Evolutionary conservation across 2,329 filamentous ascomycete genomes (phyloP).

Genomic region (Ceratocystis diversiconidia): DNA sequence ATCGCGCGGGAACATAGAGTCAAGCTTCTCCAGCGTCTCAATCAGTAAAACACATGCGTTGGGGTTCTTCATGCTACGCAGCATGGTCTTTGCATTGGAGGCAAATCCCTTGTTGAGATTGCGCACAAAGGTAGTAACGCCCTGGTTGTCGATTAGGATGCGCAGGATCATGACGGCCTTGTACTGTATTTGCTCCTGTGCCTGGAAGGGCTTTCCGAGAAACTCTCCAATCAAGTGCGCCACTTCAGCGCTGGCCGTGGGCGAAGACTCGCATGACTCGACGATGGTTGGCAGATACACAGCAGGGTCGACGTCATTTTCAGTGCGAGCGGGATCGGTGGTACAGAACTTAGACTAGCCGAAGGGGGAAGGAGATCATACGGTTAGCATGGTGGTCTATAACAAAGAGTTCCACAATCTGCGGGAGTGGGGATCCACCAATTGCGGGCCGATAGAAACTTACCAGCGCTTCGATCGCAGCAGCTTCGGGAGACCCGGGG

Average conservation of each 20-base stretch:
- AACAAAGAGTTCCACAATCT: not conserved
- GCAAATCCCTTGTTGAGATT: slow-evolving; percentile 80
- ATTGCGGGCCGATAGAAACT: not conserved
- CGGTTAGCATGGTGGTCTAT: not conserved
- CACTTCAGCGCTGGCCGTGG: slow-evolving; percentile 67
- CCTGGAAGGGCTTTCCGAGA: slow-evolving; percentile 56
- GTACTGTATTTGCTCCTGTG: slow-evolving; percentile 63
- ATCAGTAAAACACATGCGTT: slow-evolving; percentile 74
- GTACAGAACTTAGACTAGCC: slow-evolving; percentile 14
- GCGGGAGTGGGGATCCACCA: not conserved
- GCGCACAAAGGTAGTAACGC: slow-evolving; percentile 65
- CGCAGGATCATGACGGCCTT: slow-evolving; percentile 92
- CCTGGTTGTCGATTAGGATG: slow-evolving; percentile 85
- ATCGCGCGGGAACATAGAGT: slow-evolving; percentile 27
- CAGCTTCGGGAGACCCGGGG: slow-evolving; percentile 12
- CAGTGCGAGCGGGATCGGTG: slow-evolving; percentile 11
- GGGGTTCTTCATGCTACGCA: slow-evolving; percentile 55
- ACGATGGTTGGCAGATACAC: slow-evolving; percentile 87
- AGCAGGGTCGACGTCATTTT: slow-evolving; percentile 51
- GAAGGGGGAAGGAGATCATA: not conserved
- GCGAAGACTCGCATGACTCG: slow-evolving; percentile 86
- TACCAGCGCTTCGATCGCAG: slow-evolving; percentile 16
- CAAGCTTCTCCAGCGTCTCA: slow-evolving; percentile 71
- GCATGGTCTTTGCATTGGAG: slow-evolving; percentile 56
- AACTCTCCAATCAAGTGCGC: slow-evolving; percentile 71